phyloP scores from a whole-genome alignment of 306 rosid genomes.

The Cucumis hystrix region DNA sequence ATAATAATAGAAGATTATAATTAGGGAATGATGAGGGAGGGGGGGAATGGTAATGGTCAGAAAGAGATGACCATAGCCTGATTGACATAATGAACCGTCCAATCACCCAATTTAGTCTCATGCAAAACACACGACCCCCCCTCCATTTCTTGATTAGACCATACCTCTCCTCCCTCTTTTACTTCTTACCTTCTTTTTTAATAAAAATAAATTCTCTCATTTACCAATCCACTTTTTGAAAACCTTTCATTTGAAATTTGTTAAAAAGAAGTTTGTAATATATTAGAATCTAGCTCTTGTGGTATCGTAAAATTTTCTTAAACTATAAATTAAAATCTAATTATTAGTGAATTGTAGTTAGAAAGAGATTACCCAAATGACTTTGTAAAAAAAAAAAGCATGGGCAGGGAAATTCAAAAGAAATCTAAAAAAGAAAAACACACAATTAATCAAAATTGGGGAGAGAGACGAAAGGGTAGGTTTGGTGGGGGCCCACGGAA shows the following conservation, averaged over 20 bases:
- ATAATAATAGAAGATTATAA: background rate
- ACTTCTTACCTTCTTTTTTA: background rate
- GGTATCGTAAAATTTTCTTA: no score
- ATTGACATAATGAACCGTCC: background rate
- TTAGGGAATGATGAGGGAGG: constrained; percentile 5
- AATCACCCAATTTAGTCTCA: background rate
- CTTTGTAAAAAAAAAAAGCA: no score
- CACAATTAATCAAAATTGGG: background rate
- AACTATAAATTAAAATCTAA: no score
- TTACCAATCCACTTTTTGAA: no score
- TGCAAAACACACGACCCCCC: background rate
- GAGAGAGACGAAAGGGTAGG: background rate
- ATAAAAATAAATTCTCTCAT: no score
- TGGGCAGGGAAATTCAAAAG: no score
- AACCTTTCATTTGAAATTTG: no score
- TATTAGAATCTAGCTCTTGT: no score
- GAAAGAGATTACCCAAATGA: no score
- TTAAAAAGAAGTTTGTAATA: no score
- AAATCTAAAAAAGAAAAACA: no score
- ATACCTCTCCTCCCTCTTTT: background rate
- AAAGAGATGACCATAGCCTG: constrained; percentile 5
- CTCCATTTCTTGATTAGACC: background rate
- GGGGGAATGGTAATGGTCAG: background rate
- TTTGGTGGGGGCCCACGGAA: background rate
- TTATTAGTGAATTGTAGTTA: no score